phyloP scores from a whole-genome alignment of 768 basidiomycete genomes.

The Rhizopogon rudus region DNA sequence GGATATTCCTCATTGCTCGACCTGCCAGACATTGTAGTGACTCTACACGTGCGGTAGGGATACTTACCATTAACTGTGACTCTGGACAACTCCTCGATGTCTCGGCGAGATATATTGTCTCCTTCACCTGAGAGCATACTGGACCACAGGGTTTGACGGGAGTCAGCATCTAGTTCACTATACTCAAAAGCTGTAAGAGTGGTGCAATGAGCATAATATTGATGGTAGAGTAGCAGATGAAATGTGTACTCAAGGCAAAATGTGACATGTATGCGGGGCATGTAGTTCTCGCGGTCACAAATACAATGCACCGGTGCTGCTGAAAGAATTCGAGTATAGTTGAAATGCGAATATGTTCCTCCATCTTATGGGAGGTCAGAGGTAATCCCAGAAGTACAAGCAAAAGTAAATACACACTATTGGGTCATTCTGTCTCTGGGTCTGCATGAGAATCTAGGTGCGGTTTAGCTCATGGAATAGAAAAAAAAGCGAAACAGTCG shows the following conservation, averaged over 20 bases:
- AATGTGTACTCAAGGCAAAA: not conserved
- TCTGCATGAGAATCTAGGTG: not conserved
- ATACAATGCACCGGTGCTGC: not conserved
- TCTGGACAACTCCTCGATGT: not conserved
- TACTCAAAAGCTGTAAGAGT: not conserved
- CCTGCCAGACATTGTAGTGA: not conserved
- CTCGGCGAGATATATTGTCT: not conserved
- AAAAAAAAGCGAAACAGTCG: not conserved
- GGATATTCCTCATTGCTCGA: not conserved
- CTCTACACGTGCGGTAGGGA: not conserved
- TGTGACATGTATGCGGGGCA: not conserved
- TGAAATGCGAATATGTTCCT: not conserved
- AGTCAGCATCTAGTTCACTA: not conserved
- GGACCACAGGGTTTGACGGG: not conserved
- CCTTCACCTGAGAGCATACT: not conserved
- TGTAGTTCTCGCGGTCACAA: not conserved
- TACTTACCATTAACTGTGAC: not conserved
- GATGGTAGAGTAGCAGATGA: not conserved
- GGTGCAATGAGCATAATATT: not conserved
- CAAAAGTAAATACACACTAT: not conserved
- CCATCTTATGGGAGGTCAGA: not conserved
- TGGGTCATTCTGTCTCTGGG: not conserved
- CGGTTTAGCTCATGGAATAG: not conserved
- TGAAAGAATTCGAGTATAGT: not conserved
- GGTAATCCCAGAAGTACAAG: not conserved